Percentiles rank a stretch among this genome's conserved stretches.
Evolutionary conservation across 352 stramenopile species (phyloP).

Genomic region (Pythium aristosporum): DNA sequence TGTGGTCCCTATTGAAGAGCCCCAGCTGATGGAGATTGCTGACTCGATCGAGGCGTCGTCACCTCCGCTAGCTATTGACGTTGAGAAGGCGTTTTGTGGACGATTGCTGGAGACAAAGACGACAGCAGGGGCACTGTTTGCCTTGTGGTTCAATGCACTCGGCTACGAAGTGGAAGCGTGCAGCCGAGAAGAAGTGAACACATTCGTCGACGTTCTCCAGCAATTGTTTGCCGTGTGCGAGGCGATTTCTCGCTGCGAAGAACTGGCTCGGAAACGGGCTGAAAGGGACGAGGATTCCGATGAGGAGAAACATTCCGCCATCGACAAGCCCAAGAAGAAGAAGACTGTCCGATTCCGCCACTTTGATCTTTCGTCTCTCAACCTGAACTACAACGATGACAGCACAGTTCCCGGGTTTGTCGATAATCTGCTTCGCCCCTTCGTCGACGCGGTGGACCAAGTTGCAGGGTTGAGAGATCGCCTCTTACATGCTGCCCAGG

Average conservation of each 20-base stretch:
- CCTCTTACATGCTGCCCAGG: background rate
- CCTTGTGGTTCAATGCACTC: slow-evolving; percentile 26
- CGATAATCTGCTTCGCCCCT: slow-evolving; percentile 42
- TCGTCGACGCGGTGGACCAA: slow-evolving; percentile 42
- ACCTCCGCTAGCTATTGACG: slow-evolving; percentile 7
- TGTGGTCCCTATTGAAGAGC: background rate
- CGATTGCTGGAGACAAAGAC: slow-evolving; percentile 21
- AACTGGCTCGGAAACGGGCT: slow-evolving; percentile 8
- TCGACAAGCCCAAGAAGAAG: background rate
- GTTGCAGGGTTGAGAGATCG: slow-evolving; percentile 1
- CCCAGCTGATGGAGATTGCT: background rate
- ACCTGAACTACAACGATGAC: slow-evolving; percentile 55
- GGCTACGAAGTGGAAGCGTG: slow-evolving; percentile 8
- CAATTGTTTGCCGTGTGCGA: slow-evolving; percentile 8
- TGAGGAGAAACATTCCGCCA: background rate
- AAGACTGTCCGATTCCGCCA: slow-evolving; percentile 52
- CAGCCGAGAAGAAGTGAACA: background rate
- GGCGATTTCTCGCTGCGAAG: slow-evolving; percentile 17
- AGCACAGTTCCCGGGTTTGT: slow-evolving; percentile 41
- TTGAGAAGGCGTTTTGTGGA: slow-evolving; percentile 15
- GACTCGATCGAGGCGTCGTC: background rate
- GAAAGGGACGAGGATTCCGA: background rate
- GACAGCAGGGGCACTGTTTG: slow-evolving; percentile 21
- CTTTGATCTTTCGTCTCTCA: slow-evolving; percentile 66
- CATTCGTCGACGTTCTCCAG: slow-evolving; percentile 9